These are phyloP conservation scores for Penicillium riverlandense DNA, from an alignment of 495 filamentous ascomycete species.

Conservation along the genomic window DNA sequence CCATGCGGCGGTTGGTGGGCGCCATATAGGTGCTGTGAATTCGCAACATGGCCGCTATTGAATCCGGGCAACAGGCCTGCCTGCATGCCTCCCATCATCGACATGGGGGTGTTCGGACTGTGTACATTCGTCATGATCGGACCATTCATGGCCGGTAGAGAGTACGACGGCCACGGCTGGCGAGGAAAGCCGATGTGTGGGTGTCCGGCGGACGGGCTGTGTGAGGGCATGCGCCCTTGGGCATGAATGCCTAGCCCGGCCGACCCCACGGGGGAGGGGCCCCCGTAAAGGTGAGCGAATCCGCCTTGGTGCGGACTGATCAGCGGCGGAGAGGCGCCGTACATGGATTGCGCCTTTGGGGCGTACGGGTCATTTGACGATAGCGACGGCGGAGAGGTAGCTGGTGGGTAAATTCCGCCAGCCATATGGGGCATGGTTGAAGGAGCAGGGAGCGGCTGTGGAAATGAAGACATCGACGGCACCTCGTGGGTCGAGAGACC, in stretches of 20 bases:
- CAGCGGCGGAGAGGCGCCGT: constrained; percentile 50
- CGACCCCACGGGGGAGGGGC: constrained; percentile 50
- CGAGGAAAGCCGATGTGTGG: constrained; percentile 37
- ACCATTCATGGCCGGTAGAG: constrained; percentile 52
- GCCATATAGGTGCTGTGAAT: constrained; percentile 49
- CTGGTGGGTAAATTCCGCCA: constrained; percentile 19
- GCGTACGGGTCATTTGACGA: constrained; percentile 56
- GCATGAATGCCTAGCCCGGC: constrained; percentile 53
- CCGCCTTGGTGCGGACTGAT: constrained; percentile 55
- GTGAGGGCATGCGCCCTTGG: constrained; percentile 47
- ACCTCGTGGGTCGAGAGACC: constrained; percentile 50
- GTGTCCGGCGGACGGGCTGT: constrained; percentile 43
- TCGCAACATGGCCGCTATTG: constrained; percentile 51
- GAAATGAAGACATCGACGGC: constrained; percentile 50
- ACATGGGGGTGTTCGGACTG: constrained; percentile 60
- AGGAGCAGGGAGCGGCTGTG: constrained; percentile 44
- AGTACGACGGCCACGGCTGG: constrained; percentile 50
- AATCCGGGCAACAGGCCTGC: constrained; percentile 39
- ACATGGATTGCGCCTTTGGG: constrained; percentile 48
- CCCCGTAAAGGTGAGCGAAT: constrained; percentile 48
- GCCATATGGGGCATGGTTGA: too few relatives aligned
- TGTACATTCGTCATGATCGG: constrained; percentile 75
- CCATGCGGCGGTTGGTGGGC: constrained; percentile 37
- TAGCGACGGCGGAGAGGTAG: constrained; percentile 54
- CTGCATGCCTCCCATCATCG: constrained; percentile 59